These are phyloP conservation scores for Penicillium herquei DNA, from an alignment of 495 filamentous ascomycete species.

Conservation along the genomic window DNA sequence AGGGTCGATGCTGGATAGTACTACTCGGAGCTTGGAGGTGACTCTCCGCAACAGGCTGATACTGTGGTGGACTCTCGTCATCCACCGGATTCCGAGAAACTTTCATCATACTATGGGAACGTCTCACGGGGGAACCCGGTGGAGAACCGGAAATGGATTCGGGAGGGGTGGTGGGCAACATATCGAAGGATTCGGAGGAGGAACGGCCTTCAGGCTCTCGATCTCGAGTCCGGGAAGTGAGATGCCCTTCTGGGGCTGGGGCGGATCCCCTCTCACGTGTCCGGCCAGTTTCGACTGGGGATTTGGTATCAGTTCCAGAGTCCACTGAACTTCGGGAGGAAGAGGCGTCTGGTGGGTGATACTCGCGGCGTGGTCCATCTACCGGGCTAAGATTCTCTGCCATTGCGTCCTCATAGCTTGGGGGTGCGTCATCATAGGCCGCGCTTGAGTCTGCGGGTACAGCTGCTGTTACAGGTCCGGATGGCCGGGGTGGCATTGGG, in stretches of 20 bases:
- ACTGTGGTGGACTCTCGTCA: constrained; percentile 42
- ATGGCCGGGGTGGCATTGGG: constrained; percentile 37
- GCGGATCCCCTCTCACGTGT: constrained; percentile 20
- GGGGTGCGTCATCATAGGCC: constrained; percentile 61
- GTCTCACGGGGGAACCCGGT: constrained; percentile 32
- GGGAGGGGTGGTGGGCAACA: constrained; percentile 44
- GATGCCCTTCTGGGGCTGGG: constrained; percentile 15
- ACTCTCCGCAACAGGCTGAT: constrained; percentile 31
- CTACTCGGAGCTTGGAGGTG: constrained; percentile 10
- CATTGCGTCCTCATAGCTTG: constrained; percentile 90
- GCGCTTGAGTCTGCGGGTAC: constrained; percentile 30
- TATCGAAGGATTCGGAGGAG: constrained; percentile 48
- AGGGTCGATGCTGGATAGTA: constrained; percentile 18
- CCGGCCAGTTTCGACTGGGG: constrained; percentile 31
- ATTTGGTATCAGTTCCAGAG: constrained; percentile 44
- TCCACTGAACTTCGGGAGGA: constrained; percentile 31
- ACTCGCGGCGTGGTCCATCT: constrained; percentile 61
- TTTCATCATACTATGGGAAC: constrained; percentile 41
- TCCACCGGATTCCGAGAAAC: constrained; percentile 26
- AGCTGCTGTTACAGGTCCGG: constrained; percentile 14
- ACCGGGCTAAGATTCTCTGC: constrained; percentile 69
- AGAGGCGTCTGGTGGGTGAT: constrained; percentile 55
- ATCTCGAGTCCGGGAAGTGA: constrained; percentile 19
- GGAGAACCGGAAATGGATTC: constrained; percentile 41
- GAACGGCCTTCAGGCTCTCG: constrained; percentile 20